A percentile compares a stretch with the other conserved stretches of the same genome.
These are phyloP conservation scores for Fusarium pseudoanthophilum DNA, from an alignment of 2,329 filamentous ascomycete genomes.

Conservation along the genomic window DNA sequence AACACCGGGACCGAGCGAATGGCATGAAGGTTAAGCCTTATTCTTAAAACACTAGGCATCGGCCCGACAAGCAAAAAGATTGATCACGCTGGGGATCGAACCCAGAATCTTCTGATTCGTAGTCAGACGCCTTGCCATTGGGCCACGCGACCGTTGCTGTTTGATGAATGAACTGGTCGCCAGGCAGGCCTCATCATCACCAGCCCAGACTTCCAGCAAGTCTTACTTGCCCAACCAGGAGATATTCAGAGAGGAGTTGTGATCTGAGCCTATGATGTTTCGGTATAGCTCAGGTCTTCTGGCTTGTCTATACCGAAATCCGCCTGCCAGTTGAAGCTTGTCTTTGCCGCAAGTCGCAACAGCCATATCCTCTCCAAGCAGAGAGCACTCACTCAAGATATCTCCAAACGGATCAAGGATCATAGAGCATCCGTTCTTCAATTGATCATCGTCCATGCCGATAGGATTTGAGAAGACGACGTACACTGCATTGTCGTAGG, in stretches of 20 bases:
- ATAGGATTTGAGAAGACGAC: not conserved
- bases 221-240: not conserved
- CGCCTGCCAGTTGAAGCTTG: not conserved
- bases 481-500: not conserved
- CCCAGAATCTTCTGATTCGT: constrained; percentile 50
- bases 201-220: accelerated
- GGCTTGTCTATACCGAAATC: not conserved
- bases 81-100: constrained; percentile 46
- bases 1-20: not conserved
- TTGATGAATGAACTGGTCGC: not conserved
- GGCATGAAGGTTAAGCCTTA: too few relatives aligned
- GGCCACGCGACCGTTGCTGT: constrained; percentile 37
- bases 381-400: not conserved
- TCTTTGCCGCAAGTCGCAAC: not conserved
- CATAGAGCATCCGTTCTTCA: not conserved
- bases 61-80: not conserved
- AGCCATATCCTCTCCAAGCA: not conserved
- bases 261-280: not conserved
- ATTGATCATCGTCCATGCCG: not conserved
- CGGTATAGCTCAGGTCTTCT: not conserved
- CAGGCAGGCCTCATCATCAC: not conserved
- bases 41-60: not conserved
- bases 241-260: not conserved
- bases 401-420: not conserved
- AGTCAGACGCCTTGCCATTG: constrained; percentile 50